Evolutionary conservation across 1,139 yeast genomes (phyloP).

Genomic region (Yamadazyma dendronema): DNA sequence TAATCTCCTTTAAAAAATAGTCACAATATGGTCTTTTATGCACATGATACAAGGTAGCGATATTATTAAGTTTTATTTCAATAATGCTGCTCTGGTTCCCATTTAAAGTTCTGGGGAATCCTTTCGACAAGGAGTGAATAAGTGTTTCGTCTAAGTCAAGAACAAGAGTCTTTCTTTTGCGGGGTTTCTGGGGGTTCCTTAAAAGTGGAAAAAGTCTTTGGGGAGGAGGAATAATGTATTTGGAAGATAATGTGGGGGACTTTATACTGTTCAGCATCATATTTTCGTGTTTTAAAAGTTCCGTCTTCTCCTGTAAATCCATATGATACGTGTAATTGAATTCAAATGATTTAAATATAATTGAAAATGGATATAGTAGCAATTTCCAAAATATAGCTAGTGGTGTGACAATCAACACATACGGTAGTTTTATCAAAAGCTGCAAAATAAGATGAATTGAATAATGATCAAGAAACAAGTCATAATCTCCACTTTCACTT

Average conservation of each 20-base stretch:
- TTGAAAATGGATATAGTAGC: constrained; percentile 20
- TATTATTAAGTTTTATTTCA: constrained; percentile 70
- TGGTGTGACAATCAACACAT: constrained; percentile 22
- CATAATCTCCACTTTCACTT: background rate
- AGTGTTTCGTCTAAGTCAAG: constrained; percentile 91
- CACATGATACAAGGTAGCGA: constrained; percentile 82
- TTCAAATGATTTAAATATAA: constrained; percentile 12
- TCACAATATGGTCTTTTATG: constrained; percentile 93
- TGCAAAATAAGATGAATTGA: constrained; percentile 8
- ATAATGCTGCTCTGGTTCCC: constrained; percentile 70
- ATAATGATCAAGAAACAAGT: constrained; percentile 1
- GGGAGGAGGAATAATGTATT: constrained; percentile 49
- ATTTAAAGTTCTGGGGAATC: constrained; percentile 42
- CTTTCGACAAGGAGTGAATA: constrained; percentile 82
- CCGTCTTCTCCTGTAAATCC: constrained; percentile 39
- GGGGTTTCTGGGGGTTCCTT: constrained; percentile 37
- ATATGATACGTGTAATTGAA: constrained; percentile 12
- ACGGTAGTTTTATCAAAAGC: constrained; percentile 19
- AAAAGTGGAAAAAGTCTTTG: constrained; percentile 44
- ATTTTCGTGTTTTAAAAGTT: constrained; percentile 39
- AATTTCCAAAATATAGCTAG: constrained; percentile 19
- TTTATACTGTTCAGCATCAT: constrained; percentile 47
- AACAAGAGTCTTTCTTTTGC: constrained; percentile 64
- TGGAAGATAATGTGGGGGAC: constrained; percentile 55
- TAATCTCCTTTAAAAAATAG: constrained; percentile 70